phyloP scores from a whole-genome alignment of 1,284 basidiomycete genomes.

The Thelephora terrestris region DNA sequence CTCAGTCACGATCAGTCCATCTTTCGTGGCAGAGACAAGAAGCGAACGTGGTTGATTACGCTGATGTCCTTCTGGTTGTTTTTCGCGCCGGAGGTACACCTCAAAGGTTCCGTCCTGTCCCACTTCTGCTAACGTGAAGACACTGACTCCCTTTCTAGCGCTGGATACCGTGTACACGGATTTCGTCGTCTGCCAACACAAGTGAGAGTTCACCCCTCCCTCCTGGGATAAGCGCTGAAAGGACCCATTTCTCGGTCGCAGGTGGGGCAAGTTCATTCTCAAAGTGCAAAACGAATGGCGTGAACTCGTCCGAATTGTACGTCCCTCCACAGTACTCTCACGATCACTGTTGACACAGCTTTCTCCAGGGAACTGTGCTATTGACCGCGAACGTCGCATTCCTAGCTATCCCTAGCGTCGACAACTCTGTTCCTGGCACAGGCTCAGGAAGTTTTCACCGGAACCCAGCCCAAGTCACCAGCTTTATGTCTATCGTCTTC shows the following conservation, averaged over 20 bases:
- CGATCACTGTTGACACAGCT: not conserved
- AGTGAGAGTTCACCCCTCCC: not conserved
- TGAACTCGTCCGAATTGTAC: slow-evolving; percentile 38
- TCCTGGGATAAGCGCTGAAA: not conserved
- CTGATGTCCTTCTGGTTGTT: slow-evolving; percentile 30
- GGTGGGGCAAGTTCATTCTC: slow-evolving; percentile 30
- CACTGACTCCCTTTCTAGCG: slow-evolving; percentile 1
- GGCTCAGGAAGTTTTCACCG: slow-evolving; percentile 3
- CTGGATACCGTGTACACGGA: slow-evolving; percentile 5
- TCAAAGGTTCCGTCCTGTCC: slow-evolving; percentile 14
- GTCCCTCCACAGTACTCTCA: slow-evolving; percentile 9
- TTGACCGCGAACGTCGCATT: slow-evolving; percentile 35
- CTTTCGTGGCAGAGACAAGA: slow-evolving; percentile 17
- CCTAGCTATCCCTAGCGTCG: slow-evolving; percentile 33
- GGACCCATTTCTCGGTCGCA: slow-evolving; percentile 16
- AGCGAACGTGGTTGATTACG: slow-evolving; percentile 24
- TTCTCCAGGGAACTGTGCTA: slow-evolving; percentile 31
- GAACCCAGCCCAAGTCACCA: slow-evolving; percentile 32
- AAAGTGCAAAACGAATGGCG: slow-evolving; percentile 39
- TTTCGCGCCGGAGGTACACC: slow-evolving; percentile 31
- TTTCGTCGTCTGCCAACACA: not conserved
- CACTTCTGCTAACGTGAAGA: slow-evolving; percentile 12
- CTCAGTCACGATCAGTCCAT: slow-evolving; percentile 35
- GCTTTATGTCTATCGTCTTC: slow-evolving; percentile 35
- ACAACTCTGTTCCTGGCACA: slow-evolving; percentile 10